A percentile compares a stretch with the other conserved stretches of the same genome.
Conservation (phyloP, 2,329 filamentous ascomycete species). For the Neoscytalidium dimidiatum region DNA sequence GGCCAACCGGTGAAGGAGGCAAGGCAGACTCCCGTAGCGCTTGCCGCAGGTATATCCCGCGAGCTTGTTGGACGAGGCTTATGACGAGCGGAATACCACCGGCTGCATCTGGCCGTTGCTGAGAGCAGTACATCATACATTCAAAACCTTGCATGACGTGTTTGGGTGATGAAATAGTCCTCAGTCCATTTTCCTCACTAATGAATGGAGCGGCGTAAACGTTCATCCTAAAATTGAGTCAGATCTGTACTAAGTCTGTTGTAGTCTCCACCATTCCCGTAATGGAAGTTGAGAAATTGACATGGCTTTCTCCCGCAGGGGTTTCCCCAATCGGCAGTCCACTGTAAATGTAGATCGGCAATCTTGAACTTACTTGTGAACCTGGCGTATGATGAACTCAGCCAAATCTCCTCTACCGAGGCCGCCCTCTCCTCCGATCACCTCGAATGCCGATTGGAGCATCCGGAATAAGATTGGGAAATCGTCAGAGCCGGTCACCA, state of each 20-base stretch:
- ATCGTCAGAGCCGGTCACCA: background rate
- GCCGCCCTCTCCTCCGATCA: background rate
- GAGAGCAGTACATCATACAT: background rate
- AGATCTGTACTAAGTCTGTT: background rate
- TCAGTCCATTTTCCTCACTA: background rate
- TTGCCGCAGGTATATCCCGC: background rate
- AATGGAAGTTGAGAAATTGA: too few species aligned
- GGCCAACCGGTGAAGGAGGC: background rate
- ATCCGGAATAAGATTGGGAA: background rate
- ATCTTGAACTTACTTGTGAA: background rate
- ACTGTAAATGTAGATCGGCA: too few species aligned
- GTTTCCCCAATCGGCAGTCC: too few species aligned
- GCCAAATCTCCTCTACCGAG: background rate
- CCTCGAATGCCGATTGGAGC: background rate
- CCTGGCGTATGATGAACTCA: background rate
- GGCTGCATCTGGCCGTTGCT: background rate
- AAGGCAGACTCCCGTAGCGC: background rate
- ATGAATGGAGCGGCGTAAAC: background rate
- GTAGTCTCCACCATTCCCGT: too few species aligned
- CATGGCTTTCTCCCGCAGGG: too few species aligned
- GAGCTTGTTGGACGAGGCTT: background rate
- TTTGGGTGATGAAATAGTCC: background rate
- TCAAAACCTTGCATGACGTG: background rate
- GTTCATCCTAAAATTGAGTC: background rate
- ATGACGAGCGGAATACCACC: background rate